Evolutionary conservation across 495 filamentous ascomycete genomes (phyloP).

Genomic region (Cudoniella acicularis): DNA sequence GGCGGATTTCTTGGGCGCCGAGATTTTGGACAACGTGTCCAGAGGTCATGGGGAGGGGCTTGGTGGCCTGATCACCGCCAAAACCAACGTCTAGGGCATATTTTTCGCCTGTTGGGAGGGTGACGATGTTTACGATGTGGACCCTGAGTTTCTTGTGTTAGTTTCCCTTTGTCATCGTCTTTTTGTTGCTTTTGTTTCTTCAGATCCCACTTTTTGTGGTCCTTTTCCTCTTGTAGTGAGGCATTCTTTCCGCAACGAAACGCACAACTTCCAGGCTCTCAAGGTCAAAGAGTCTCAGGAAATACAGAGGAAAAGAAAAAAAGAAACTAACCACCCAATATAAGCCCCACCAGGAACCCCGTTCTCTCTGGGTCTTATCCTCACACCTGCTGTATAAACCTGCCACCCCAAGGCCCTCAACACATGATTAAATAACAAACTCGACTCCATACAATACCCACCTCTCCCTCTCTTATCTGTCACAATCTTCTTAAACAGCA

Average conservation of each 20-base stretch:
- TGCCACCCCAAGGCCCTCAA: conserved; percentile 59
- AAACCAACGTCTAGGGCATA: conserved; percentile 73
- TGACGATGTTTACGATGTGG: conserved; percentile 70
- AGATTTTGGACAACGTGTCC: conserved; percentile 23
- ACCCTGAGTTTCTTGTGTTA: conserved; percentile 39
- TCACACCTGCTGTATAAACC: conserved; percentile 43
- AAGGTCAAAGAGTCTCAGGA: background rate
- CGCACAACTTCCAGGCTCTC: too few species aligned
- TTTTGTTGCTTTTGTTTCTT: background rate
- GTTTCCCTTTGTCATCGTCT: background rate
- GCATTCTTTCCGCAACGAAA: too few species aligned
- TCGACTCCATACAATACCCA: conserved; percentile 72
- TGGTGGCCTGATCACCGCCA: conserved; percentile 38
- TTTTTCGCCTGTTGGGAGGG: conserved; percentile 40
- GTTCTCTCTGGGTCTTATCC: conserved; percentile 15
- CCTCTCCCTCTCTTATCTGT: conserved; percentile 50
- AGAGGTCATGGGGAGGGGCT: conserved; percentile 15
- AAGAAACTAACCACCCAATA: conserved; percentile 32
- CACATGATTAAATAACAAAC: conserved; percentile 60
- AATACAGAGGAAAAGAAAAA: background rate
- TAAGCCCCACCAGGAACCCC: conserved; percentile 46
- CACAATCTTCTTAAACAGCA: conserved; percentile 64
- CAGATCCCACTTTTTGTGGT: too few species aligned
- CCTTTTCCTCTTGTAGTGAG: too few species aligned
- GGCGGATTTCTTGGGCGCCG: conserved; percentile 28